Evolutionary conservation across 2,329 filamentous ascomycete species (phyloP).

Genomic region (Ascochyta lentis): DNA sequence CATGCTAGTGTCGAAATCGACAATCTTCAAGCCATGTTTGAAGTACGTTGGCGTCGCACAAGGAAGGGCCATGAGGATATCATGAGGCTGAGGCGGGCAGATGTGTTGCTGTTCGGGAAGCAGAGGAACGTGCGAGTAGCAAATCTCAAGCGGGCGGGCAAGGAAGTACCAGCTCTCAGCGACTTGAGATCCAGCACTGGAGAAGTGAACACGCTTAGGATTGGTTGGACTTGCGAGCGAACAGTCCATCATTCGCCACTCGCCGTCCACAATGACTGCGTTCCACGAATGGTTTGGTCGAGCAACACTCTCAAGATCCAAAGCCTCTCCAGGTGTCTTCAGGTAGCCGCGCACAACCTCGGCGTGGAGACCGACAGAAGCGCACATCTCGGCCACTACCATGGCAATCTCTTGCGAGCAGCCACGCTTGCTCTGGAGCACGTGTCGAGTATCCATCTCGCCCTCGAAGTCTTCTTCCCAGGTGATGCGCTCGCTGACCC

Average conservation of each 20-base stretch:
- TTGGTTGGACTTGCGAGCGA: slow-evolving; percentile 91
- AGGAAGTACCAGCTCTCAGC: slow-evolving; percentile 96
- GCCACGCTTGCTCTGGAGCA: slow-evolving; percentile 82
- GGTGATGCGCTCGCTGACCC: slow-evolving; percentile 91
- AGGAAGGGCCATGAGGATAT: slow-evolving; percentile 84
- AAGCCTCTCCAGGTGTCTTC: slow-evolving; percentile 80
- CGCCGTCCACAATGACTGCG: slow-evolving; percentile 85
- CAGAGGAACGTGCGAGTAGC: slow-evolving; percentile 94
- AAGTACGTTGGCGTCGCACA: slow-evolving; percentile 89
- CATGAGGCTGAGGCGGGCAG: slow-evolving; percentile 83
- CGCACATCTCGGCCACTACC: slow-evolving; percentile 91
- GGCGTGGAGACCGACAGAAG: slow-evolving; percentile 83
- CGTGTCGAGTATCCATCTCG: slow-evolving; percentile 80
- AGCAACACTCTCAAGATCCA: slow-evolving; percentile 80
- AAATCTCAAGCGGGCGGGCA: slow-evolving; percentile 84
- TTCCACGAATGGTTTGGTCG: slow-evolving; percentile 98
- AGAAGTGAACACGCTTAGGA: slow-evolving; percentile 79
- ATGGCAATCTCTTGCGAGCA: slow-evolving; percentile 89
- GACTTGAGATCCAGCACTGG: slow-evolving; percentile 69
- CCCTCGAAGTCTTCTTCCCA: slow-evolving; percentile 97
- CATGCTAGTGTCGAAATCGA: slow-evolving; percentile 89
- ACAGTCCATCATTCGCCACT: slow-evolving; percentile 97
- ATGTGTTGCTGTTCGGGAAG: slow-evolving; percentile 90
- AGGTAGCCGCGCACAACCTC: slow-evolving; percentile 90
- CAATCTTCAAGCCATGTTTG: slow-evolving; percentile 77